Evolutionary conservation across 805 yeast genomes (phyloP).

Genomic region (Yamadazyma akitaensis): DNA sequence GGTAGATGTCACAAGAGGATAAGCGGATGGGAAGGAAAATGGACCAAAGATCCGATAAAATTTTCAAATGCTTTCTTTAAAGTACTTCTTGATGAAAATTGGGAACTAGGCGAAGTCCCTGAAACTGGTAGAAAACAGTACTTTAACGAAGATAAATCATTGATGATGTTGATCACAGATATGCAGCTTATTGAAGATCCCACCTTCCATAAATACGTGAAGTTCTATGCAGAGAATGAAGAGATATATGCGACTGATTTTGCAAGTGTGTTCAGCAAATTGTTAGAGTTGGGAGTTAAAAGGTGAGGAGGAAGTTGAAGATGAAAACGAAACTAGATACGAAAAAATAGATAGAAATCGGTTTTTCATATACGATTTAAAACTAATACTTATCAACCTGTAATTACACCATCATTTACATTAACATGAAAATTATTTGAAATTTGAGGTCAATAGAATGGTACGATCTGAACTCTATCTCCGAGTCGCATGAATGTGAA

Average conservation of each 20-base stretch:
- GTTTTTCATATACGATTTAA: not conserved
- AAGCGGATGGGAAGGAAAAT: constrained; percentile 84
- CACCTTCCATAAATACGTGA: constrained; percentile 57
- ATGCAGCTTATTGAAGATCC: constrained; percentile 64
- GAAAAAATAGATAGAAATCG: not conserved
- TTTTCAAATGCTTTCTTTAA: constrained; percentile 71
- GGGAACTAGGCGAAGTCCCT: constrained; percentile 46
- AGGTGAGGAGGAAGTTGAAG: too few relatives aligned
- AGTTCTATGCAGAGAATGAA: constrained; percentile 65
- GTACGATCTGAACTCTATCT: not conserved
- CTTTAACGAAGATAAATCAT: constrained; percentile 58
- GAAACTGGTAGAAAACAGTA: constrained; percentile 53
- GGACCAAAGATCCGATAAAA: constrained; percentile 78
- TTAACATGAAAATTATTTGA: too few relatives aligned
- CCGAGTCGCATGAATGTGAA: constrained; percentile 2
- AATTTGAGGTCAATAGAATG: too few relatives aligned
- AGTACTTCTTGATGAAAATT: constrained; percentile 36
- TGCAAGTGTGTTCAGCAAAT: constrained; percentile 61
- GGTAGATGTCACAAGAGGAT: constrained; percentile 72
- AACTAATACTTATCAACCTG: not conserved
- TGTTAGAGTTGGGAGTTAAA: constrained; percentile 72
- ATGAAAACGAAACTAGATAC: not conserved
- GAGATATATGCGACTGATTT: constrained; percentile 61
- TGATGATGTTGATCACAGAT: constrained; percentile 89
- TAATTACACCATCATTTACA: not conserved